phyloP scores from a whole-genome alignment of 2,329 filamentous ascomycete species.

The Pseudocercospora pini-densiflorae region DNA sequence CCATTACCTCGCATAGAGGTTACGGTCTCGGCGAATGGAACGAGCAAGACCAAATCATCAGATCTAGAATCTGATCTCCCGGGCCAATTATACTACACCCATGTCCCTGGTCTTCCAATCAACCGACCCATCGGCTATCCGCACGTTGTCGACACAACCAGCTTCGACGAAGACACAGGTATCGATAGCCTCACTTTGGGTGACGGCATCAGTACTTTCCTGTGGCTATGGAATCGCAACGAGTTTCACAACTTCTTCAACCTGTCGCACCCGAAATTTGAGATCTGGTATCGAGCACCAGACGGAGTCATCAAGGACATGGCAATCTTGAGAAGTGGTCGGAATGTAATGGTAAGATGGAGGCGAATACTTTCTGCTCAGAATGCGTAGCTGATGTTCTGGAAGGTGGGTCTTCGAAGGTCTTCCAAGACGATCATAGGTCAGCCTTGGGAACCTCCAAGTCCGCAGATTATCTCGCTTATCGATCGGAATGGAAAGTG shows the following conservation, averaged over 20 bases:
- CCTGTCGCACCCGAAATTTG: neutral
- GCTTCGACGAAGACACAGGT: slow-evolving; percentile 4
- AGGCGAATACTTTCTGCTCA: neutral
- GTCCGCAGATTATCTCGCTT: neutral
- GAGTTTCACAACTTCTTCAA: slow-evolving; percentile 14
- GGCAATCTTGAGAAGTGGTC: slow-evolving; percentile 4
- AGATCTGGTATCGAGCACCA: slow-evolving; percentile 5
- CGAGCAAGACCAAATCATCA: neutral
- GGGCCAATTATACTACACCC: neutral
- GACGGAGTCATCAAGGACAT: slow-evolving; percentile 13
- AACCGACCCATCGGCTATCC: slow-evolving; percentile 1
- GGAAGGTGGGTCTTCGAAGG: neutral
- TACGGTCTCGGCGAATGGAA: neutral
- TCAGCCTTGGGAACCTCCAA: neutral
- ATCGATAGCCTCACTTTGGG: neutral
- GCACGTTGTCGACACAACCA: slow-evolving; percentile 5
- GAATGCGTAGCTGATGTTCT: neutral
- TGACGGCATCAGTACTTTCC: slow-evolving; percentile 11
- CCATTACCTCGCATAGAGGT: neutral
- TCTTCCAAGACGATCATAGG: neutral
- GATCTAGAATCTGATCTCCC: neutral
- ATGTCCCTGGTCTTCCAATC: slow-evolving; percentile 1
- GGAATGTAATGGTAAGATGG: slow-evolving; percentile 6
- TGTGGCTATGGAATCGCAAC: slow-evolving; percentile 11
- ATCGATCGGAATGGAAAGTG: slow-evolving; percentile 8